Percentiles rank a stretch among this genome's conserved stretches.
phyloP scores from a whole-genome alignment of 2,329 filamentous ascomycete genomes.

The Cytospora schulzeri region DNA sequence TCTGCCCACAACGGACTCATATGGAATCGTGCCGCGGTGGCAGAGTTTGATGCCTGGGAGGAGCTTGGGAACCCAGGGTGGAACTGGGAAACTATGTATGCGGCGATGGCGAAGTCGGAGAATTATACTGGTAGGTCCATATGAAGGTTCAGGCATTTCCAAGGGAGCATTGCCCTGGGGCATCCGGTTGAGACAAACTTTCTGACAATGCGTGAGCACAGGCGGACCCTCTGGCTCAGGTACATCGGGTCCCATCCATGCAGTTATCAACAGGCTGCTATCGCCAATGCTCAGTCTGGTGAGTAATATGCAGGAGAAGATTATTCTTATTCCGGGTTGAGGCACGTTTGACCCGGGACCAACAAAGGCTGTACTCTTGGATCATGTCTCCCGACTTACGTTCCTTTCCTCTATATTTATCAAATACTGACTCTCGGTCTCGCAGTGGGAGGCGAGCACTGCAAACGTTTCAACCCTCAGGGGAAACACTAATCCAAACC shows the following conservation, averaged over 20 bases:
- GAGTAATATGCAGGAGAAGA: no score
- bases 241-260: background rate
- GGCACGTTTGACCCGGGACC: no score
- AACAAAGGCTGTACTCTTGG: no score
- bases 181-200: constrained; percentile 5
- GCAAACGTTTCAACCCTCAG: background rate
- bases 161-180: background rate
- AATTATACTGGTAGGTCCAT: constrained; percentile 9
- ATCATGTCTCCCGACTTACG: no score
- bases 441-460: background rate
- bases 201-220: background rate
- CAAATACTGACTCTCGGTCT: no score
- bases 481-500: constrained; percentile 2
- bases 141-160: background rate
- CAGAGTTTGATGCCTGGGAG: constrained; percentile 60
- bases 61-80: constrained; percentile 60
- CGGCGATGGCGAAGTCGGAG: constrained; percentile 14
- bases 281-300: background rate
- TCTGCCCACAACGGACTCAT: constrained; percentile 63
- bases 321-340: no score
- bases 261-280: background rate
- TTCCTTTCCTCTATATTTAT: no score
- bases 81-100: constrained; percentile 48
- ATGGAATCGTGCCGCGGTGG: constrained; percentile 47
- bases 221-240: background rate